Conservation (phyloP, 1,284 basidiomycete species). For the Grifola frondosa region DNA sequence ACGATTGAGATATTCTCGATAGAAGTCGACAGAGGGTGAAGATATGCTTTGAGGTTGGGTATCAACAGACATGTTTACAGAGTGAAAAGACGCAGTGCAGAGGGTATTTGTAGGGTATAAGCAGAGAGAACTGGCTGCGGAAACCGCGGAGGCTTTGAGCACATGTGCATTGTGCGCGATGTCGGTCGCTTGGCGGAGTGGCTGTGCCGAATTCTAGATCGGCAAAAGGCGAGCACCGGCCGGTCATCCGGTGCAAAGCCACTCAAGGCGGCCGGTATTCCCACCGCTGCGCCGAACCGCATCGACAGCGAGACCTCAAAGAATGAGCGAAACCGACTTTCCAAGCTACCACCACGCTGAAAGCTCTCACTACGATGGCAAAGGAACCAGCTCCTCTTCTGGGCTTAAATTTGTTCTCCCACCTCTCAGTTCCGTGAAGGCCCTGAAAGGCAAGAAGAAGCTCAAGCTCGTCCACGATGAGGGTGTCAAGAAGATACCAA, state of each 20-base stretch:
- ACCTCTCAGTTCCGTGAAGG: constrained; percentile 35
- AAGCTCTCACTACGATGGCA: constrained; percentile 20
- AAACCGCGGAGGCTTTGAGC: background rate
- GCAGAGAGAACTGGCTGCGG: background rate
- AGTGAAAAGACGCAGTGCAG: too few relatives aligned
- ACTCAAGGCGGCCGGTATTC: constrained; percentile 20
- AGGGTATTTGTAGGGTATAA: background rate
- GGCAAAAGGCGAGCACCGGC: constrained; percentile 7
- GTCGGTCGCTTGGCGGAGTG: too few relatives aligned
- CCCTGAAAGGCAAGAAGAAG: constrained; percentile 35
- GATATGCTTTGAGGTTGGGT: constrained; percentile 12
- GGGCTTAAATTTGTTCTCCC: constrained; percentile 37
- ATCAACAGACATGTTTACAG: constrained; percentile 7
- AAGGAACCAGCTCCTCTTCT: constrained; percentile 21
- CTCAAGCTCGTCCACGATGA: constrained; percentile 24
- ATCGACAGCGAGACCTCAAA: constrained; percentile 13
- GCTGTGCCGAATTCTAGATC: background rate
- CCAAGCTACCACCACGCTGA: constrained; percentile 20
- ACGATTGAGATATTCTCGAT: background rate
- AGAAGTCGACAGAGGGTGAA: constrained; percentile 7
- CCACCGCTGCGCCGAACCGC: constrained; percentile 18
- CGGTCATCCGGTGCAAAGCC: constrained; percentile 16
- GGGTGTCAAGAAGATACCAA: constrained; percentile 30
- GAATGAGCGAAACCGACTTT: constrained; percentile 28
- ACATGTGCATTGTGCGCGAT: background rate